These are phyloP conservation scores for Neurospora sp. DNA, from an alignment of 495 filamentous ascomycete species.

Conservation along the genomic window DNA sequence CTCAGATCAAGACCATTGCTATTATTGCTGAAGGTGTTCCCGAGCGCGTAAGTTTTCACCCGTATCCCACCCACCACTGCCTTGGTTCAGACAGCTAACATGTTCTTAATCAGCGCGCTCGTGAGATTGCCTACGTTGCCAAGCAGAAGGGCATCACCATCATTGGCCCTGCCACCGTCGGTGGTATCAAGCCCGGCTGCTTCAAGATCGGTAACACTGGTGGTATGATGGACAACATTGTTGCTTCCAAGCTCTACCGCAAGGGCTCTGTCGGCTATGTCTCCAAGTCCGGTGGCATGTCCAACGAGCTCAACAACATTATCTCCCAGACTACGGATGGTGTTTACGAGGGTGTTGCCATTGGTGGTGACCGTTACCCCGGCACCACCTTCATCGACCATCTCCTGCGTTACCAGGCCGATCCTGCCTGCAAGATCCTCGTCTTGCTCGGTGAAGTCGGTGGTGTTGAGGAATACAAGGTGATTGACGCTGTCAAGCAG, in stretches of 20 bases:
- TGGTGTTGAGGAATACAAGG: constrained; percentile 99
- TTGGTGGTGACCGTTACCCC: constrained; percentile 97
- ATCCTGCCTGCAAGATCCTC: constrained; percentile 95
- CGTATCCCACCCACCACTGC: not conserved
- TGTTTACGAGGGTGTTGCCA: constrained; percentile 97
- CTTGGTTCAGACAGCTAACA: not conserved
- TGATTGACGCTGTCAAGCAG: constrained; percentile 93
- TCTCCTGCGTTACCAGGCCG: constrained; percentile 85
- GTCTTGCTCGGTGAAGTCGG: constrained; percentile 94
- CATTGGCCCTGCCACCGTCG: constrained; percentile 95
- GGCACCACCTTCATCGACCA: constrained; percentile 99
- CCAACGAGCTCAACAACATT: constrained; percentile 99
- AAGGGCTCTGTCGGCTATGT: constrained; percentile 97
- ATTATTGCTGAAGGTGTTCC: constrained; percentile 99
- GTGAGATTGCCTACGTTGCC: constrained; percentile 91
- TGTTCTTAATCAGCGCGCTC: constrained; percentile 57
- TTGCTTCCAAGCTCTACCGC: constrained; percentile 99
- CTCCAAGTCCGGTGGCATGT: constrained; percentile 99
- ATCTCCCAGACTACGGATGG: constrained; percentile 89
- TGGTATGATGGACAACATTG: constrained; percentile 99
- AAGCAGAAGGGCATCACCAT: constrained; percentile 98
- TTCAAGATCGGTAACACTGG: constrained; percentile 99
- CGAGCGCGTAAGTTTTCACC: constrained; percentile 62
- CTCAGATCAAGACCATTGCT: constrained; percentile 94
- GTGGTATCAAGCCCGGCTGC: constrained; percentile 97